Evolutionary conservation across 148 eudicot species (phyloP).

Genomic region (Rhododendron simsii): DNA sequence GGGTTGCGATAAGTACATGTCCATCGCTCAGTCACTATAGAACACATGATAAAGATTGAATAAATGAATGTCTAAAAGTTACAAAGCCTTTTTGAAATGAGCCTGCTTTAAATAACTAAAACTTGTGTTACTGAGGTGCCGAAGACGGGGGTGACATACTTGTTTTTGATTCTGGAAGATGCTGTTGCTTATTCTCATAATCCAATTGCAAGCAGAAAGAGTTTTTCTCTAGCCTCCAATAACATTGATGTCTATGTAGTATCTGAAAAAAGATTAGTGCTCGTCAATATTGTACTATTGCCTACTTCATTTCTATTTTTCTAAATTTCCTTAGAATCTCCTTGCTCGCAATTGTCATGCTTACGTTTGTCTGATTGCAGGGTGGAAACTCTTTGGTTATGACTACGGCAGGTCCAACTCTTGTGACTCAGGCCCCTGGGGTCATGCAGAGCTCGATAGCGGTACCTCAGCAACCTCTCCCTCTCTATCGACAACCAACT

Average conservation of each 20-base stretch:
- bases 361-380: conserved; percentile 32
- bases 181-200: neutral
- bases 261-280: neutral
- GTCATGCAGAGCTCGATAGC: conserved; percentile 61
- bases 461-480: conserved; percentile 60
- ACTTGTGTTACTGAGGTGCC: neutral
- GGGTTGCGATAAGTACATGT: neutral
- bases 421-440: conserved; percentile 62
- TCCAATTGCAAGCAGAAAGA: neutral
- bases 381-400: conserved; percentile 55
- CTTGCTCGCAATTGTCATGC: neutral
- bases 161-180: neutral
- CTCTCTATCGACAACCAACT: conserved; percentile 69
- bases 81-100: neutral
- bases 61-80: neutral
- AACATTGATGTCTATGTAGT: neutral
- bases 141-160: neutral
- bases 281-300: neutral
- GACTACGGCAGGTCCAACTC: conserved; percentile 47
- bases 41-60: neutral
- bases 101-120: neutral
- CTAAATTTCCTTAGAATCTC: neutral
- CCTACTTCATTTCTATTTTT: neutral
- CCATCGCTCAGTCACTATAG: neutral
- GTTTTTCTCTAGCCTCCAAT: neutral